Evolutionary conservation across 805 yeast species (phyloP), one percentile per base, ranked within the genome.

Genomic region (Lipomyces starkeyi): DNA sequence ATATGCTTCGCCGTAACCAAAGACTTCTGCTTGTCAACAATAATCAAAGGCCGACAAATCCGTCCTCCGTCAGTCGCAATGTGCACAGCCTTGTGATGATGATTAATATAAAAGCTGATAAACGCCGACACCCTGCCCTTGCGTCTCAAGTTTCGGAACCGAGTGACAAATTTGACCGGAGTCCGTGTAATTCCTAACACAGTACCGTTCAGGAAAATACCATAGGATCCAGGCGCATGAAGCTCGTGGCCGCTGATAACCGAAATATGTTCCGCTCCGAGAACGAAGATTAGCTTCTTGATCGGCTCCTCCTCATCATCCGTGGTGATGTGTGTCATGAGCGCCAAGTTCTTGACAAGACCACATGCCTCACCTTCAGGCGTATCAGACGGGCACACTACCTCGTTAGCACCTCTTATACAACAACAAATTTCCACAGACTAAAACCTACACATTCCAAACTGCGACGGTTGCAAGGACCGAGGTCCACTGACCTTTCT

Each of bases 301-400:
- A 95, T 87, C 20, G 99, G 98, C 9, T 84, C 91, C 75, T 94
- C 98, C 78, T 95, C 99, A 74, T 92, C 98, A 80, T 95, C 99
- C 0, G 99, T 94, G 3, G 99, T 95, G 76, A 95, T 95, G 80
- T 95, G 99, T 11, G 99, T 95, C 99, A 95, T 95, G 59, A 95
- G 84, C 1, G 99, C 99, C 78, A 95, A 83, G 77, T 95, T 95
- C 81, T 95, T 95, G 49, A 95, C 99, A 79, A 95, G 85, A 76
- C 99, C 99, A 87, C 99, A 95, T 0, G 99, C 99, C 80, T 95
- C 99, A 84, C 99, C 99, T 85, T 95, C 99, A 0, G 99, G 99
- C 0, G 99, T 95, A 85, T 95, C 99, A 0, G 98, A 91, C 6
- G 98, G 92, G 83, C 99, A 95, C 68, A 95, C 68, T 67, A n/a